Conservation (phyloP, 805 yeast species). For the Lipomyces sp. region DNA sequence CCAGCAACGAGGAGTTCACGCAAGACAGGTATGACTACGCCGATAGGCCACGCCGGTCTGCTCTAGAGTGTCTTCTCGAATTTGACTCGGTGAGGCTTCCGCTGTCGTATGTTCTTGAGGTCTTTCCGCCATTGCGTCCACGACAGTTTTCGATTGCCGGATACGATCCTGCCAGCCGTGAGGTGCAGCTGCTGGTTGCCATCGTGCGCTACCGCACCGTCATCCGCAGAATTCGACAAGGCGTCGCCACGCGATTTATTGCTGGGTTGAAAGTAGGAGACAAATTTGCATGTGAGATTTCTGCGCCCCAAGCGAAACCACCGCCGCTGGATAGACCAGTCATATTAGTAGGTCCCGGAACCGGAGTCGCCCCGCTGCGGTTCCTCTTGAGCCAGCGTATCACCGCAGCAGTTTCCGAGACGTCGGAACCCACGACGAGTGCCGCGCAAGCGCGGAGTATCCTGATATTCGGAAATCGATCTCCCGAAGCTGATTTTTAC, state of each 20-base stretch:
- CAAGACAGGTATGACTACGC: slow-evolving; percentile 88
- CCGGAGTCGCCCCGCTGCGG: slow-evolving; percentile 93
- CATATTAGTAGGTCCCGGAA: slow-evolving; percentile 85
- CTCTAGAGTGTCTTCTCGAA: slow-evolving; percentile 78
- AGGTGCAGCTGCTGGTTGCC: slow-evolving; percentile 71
- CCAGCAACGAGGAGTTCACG: slow-evolving; percentile 53
- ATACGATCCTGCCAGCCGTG: slow-evolving; percentile 20
- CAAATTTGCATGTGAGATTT: slow-evolving; percentile 47
- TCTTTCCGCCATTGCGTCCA: slow-evolving; percentile 76
- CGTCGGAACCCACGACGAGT: too few relatives aligned
- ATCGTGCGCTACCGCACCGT: slow-evolving; percentile 84
- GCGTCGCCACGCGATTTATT: slow-evolving; percentile 79
- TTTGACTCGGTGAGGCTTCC: slow-evolving; percentile 77
- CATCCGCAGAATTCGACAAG: slow-evolving; percentile 68
- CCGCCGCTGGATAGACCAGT: slow-evolving; percentile 49
- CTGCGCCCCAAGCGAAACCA: slow-evolving; percentile 43
- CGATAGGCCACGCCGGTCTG: slow-evolving; percentile 86
- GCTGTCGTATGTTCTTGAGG: slow-evolving; percentile 66
- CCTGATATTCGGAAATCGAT: slow-evolving; percentile 75
- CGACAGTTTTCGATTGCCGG: slow-evolving; percentile 81
- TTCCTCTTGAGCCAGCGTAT: slow-evolving; percentile 49
- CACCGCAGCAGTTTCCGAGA: slow-evolving; percentile 10
- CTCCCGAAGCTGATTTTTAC: slow-evolving; percentile 60
- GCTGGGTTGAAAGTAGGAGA: slow-evolving; percentile 50
- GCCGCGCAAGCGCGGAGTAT: slow-evolving; percentile 41